These are phyloP conservation scores for Chlamydomonas reinhardtii DNA, from an alignment of 163 green algal species.

Conservation along the genomic window DNA sequence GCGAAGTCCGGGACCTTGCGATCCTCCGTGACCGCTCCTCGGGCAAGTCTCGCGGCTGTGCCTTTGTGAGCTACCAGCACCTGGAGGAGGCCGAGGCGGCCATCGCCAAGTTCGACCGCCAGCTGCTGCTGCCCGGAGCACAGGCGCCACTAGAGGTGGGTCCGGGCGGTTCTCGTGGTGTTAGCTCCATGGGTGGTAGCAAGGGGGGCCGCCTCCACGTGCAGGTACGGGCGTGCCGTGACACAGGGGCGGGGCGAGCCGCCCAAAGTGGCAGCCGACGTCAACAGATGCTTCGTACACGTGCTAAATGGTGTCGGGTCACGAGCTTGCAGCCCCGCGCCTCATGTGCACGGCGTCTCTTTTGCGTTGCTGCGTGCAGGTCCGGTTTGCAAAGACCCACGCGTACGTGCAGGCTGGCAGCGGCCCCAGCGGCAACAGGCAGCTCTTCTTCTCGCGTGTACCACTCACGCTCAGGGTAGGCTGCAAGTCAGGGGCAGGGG, in stretches of 20 bases:
- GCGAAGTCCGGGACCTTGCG: conserved; percentile 46
- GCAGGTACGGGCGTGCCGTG: no score
- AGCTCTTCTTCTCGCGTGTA: conserved; percentile 64
- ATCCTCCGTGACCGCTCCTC: conserved; percentile 59
- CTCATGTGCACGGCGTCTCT: no score
- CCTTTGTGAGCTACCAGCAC: conserved; percentile 61
- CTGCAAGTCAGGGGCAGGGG: not conserved
- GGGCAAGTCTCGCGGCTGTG: conserved; percentile 59
- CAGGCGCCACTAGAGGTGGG: conserved; percentile 61
- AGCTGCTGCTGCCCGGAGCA: conserved; percentile 58
- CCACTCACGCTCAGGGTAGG: conserved; percentile 19
- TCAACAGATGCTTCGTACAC: no score
- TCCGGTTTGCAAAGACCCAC: conserved; percentile 66
- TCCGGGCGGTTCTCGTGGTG: no score
- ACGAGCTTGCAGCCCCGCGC: no score
- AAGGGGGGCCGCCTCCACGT: no score
- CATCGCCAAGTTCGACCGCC: conserved; percentile 57
- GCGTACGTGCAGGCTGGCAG: conserved; percentile 60
- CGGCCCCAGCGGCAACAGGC: conserved; percentile 58
- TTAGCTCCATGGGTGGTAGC: no score
- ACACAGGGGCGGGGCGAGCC: no score
- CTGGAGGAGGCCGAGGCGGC: conserved; percentile 60
- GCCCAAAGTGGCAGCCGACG: no score
- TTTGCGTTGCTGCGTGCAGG: conserved; percentile 52
- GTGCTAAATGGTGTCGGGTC: no score